Base-by-base conservation (phyloP, 371 early-diverging fungal species). In the Mortierella sp. region DNA sequence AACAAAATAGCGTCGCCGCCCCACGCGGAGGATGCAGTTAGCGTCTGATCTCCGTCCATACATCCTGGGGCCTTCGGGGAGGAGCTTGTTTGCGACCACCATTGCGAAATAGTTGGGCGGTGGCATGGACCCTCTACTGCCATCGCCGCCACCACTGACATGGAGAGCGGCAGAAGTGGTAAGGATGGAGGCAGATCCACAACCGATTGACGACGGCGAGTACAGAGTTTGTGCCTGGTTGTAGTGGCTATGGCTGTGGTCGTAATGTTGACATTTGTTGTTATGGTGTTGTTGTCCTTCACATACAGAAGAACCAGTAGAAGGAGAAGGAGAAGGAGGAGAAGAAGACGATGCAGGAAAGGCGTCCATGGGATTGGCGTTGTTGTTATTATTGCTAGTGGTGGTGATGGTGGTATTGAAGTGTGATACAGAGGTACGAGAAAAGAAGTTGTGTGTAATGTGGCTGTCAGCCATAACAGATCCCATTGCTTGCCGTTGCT, bases 11-110 rank as follows among this genome's bases (percentile, higher is more conserved):
- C 55, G 43, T 11, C 28, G 16, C 2, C 16, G 37, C 11, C 78
- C 82, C 0, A 74, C 70, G 10, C 3, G 5, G n/a, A 82, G 78
- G 13, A 82, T 55, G 28, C 82, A 82, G 28, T 82, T 72, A 48
- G 82, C 82, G 16, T 61, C 67, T 2, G 53, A 44, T 19, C 44
- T 69, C 5, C 69, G 11, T 21, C 54, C 43, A 48, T 74, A 77
- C 61, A 82, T 28, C 19, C 0, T 24, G 16, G 53, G 19, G 1
- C 82, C 78, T 8, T 59, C 19, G 1, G 77, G 74, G 40, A 77
- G n/a, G 54, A 82, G 61, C 0, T 6, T 1, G 0, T 26, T 31
- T 21, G 75, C 75, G 14, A 77, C 34, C 24, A 46, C 28, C n/a
- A 71, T n/a, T 1, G 82, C 77, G 21, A 74, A 34, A 54, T 82